Base-by-base conservation (phyloP, 108 stramenopile genomes). In the Epipyxis sp. region DNA sequence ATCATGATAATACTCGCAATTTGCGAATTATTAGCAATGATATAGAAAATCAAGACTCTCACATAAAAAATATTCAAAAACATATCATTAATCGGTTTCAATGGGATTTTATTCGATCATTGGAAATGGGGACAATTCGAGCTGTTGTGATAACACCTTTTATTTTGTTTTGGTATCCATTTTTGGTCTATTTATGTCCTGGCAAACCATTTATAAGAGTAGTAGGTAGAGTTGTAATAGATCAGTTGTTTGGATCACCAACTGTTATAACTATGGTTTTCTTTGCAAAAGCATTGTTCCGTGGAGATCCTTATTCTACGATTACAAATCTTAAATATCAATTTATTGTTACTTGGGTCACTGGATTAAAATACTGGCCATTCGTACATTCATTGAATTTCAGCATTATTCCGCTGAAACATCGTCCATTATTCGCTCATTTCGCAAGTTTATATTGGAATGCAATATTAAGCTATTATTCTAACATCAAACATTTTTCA, bases 371-470 rank as follows among this genome's bases (percentile, higher is more conserved):
- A 32, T 65, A 65, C 61, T 65, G 61, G 61, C 61, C 61, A 16
- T 13, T 65, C 35, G 61, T 65, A 32, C 61, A 65, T 32, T 32
- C 13, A 16, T 65, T 65, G 30, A 65, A 65, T 32, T 65, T 65
- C 61, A 10, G 61, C 61, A 32, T 65, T 37, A 32, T 65, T 29
- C 61, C 61, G 27, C 61, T 65, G 13, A 3, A 65, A 3, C 61
- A 65, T 32, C 61, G 34, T 16, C 61, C 61, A 25, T 32, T 65
- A 29, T 65, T 65, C 25, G 61, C 61, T 65, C 61, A 65, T 32
- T 65, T 65, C 61, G 61, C 61, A 10, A 65, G 61, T 25, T 16
- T 65, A 6, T 65, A 65, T 65, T 65, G 61, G 61, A 65, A 65
- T 32, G 61, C 61, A 10, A 32, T 65, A 32, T 25, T 65, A 32